phyloP scores from a whole-genome alignment of 352 stramenopile genomes.

The Pythium utonaiense region DNA sequence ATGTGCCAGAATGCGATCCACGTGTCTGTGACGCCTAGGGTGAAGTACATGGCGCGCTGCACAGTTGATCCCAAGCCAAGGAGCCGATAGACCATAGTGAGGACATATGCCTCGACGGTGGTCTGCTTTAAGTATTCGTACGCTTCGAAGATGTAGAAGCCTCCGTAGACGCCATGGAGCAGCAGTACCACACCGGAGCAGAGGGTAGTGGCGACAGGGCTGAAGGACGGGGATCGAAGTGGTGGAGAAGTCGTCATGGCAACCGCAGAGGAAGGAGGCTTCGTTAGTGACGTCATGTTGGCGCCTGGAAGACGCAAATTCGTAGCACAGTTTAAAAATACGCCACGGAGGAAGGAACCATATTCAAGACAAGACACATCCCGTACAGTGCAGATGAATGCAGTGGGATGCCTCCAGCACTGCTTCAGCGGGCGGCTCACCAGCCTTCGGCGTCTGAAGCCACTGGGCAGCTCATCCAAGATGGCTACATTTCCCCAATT shows the following conservation, averaged over 20 bases:
- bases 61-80: background rate
- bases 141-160: constrained; percentile 10
- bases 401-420: no score
- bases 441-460: no score
- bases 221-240: background rate
- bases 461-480: no score
- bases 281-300: no score
- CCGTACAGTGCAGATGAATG: no score
- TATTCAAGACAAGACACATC: no score
- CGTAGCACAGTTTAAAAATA: no score
- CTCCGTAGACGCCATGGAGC: constrained; percentile 3
- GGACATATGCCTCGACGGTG: background rate
- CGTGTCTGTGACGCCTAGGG: background rate
- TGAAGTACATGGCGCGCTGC: background rate
- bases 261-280: no score
- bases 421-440: no score
- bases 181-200: constrained; percentile 1
- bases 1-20: constrained; percentile 7
- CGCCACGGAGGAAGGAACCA: no score
- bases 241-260: background rate
- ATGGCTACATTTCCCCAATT: constrained; percentile 15
- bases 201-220: background rate
- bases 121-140: constrained; percentile 1
- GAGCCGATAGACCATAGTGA: constrained; percentile 2
- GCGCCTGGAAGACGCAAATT: no score